Evolutionary conservation across 306 rosid genomes (phyloP), one percentile per base, ranked within the genome.

Genomic region (Dryas octopetala): DNA sequence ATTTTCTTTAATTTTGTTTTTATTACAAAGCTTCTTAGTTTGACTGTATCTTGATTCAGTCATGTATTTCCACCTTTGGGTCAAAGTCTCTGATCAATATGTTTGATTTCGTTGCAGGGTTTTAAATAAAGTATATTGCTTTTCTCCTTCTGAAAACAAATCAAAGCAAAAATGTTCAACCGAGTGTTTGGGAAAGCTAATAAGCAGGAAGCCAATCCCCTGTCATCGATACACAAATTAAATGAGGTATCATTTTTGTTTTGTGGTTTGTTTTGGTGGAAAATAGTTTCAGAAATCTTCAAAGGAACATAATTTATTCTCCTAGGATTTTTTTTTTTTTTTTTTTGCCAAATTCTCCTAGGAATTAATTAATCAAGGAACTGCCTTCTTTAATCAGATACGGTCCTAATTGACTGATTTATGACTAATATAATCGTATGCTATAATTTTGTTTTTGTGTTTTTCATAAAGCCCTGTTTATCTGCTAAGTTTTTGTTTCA

Each of bases 121-220:
- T 32, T 60, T 13, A 7, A 73, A 23, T 13, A 7, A 73, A 23
- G 38, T 1, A 1, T n/a, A 7, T 53, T 48, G 38, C 4, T 46
- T 60, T 48, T 48, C 17, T 73, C n/a, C 59, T 73, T 61, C 11
- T 6, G 17, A 38, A 6, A 60, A 60, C 68, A 49, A 38, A 60
- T 47, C 65, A 43, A 53, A 84, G 80, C 87, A 68, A 86, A 65
- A 87, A 91, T 95, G 97, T 86, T 95, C 75, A 83, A 77, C 69
- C 86, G 91, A 16, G 74, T 88, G 66, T 96, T 96, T 58, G 98
- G 92, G 48, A 96, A 90, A 62, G 91, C 97, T 76, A 89, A 89
- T 81, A 92, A 73, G 77, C 68, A 87, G 71, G 96, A 91, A 64
- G 67, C 90, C 63, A 90, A 77, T 79, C 90, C 98, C 62, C 77